These are phyloP conservation scores for Zygoascus biomembranicola DNA, from an alignment of 805 yeast genomes.

Conservation along the genomic window DNA sequence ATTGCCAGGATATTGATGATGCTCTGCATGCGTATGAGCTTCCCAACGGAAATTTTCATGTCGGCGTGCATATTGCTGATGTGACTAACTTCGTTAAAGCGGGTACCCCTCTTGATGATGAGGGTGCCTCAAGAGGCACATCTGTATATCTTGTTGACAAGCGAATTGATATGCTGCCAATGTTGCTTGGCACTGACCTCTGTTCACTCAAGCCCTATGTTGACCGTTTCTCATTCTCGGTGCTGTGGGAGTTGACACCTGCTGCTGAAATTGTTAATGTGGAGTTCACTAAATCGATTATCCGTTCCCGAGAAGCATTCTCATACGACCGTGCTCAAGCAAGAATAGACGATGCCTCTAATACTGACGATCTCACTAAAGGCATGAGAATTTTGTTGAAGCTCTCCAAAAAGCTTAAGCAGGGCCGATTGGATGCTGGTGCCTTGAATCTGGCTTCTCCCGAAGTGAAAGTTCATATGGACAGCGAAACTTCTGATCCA, in stretches of 20 bases:
- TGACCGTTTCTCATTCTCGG: constrained; percentile 92
- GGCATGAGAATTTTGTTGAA: constrained; percentile 78
- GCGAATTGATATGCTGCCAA: constrained; percentile 97
- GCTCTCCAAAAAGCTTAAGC: constrained; percentile 78
- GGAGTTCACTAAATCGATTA: constrained; percentile 77
- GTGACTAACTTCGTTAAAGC: constrained; percentile 96
- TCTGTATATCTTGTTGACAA: constrained; percentile 95
- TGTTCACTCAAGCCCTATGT: constrained; percentile 94
- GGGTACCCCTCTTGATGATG: constrained; percentile 82
- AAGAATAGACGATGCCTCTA: constrained; percentile 70
- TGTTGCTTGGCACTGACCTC: constrained; percentile 87
- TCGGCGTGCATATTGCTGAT: constrained; percentile 98
- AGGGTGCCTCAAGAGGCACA: constrained; percentile 96
- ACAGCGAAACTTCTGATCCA: constrained; percentile 94
- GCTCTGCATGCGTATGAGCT: constrained; percentile 81
- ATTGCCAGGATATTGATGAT: constrained; percentile 97
- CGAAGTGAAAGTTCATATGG: constrained; percentile 95
- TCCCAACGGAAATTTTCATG: constrained; percentile 92
- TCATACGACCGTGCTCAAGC: constrained; percentile 90
- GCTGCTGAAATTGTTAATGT: constrained; percentile 78
- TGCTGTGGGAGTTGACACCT: constrained; percentile 87
- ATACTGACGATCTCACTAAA: constrained; percentile 75
- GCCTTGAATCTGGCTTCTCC: constrained; percentile 96
- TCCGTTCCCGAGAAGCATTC: constrained; percentile 87
- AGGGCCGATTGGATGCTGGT: constrained; percentile 85